Percentiles rank a stretch among this genome's conserved stretches.
Conservation (phyloP, 1,139 yeast species). For the Pichiaceae sp. region DNA sequence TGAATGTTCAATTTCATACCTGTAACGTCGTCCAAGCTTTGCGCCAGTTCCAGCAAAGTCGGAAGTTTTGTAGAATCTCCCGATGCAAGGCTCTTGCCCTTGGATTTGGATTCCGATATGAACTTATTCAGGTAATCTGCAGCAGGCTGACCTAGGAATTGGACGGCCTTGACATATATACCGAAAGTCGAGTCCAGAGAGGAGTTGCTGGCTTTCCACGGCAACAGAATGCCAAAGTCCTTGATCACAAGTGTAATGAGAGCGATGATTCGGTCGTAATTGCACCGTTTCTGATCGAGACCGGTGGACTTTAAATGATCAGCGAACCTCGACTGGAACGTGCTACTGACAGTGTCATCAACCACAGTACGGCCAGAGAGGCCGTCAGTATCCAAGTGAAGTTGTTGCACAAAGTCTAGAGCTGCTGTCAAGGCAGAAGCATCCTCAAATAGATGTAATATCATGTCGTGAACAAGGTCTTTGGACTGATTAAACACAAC, state of each 20-base stretch:
- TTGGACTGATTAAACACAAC: conserved; percentile 11
- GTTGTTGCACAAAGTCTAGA: conserved; percentile 11
- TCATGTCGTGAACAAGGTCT: conserved; percentile 5
- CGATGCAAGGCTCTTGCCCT: background rate
- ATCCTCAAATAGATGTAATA: conserved; percentile 14
- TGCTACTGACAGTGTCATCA: conserved; percentile 7
- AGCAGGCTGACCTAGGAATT: conserved; percentile 12
- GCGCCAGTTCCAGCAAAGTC: conserved; percentile 13
- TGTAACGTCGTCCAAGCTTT: conserved; percentile 13
- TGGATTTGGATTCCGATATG: conserved; percentile 5
- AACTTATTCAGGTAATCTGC: conserved; percentile 9
- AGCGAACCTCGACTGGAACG: conserved; percentile 7
- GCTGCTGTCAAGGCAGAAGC: conserved; percentile 13
- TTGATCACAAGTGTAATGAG: conserved; percentile 13
- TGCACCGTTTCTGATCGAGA: background rate
- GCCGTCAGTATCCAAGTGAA: conserved; percentile 12
- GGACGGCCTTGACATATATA: conserved; percentile 13
- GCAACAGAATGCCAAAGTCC: conserved; percentile 16
- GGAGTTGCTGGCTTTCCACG: conserved; percentile 17
- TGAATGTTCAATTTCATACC: conserved; percentile 18
- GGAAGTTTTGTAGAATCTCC: conserved; percentile 10
- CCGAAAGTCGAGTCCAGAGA: conserved; percentile 14
- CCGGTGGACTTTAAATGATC: conserved; percentile 1
- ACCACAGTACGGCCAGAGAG: conserved; percentile 8
- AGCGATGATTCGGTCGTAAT: conserved; percentile 11